Base-by-base conservation (phyloP, 768 basidiomycete species). In the Trametes coccinea region DNA sequence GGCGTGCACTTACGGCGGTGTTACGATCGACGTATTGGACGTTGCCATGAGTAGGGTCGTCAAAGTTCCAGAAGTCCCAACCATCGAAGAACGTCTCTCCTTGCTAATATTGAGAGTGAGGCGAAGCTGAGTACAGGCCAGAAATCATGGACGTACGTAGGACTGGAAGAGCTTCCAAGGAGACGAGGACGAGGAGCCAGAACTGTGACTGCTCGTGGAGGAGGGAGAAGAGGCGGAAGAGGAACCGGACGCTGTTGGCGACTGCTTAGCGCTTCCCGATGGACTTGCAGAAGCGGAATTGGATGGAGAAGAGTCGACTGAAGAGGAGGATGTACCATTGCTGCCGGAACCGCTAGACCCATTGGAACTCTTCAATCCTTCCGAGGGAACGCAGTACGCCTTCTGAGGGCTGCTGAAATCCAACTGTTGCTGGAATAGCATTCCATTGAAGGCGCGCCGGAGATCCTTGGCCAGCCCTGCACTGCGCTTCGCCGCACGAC, bases 31-130 rank as follows among this genome's bases (percentile, higher is more conserved):
- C 77, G 72, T 86, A 95, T 64, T 86, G 75, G 39, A 93, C 90
- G 31, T 54, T 66, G 76, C 90, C 91, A 64, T 87, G 74, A 0
- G 94, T 97, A 2, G 94, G 94, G 77, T 96, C 94, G 13, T 77
- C 67, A 31, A 62, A 73, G 4, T 79, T 83, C 69, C 78, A 87
- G 76, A 95, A 96, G 67, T 83, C 71, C 89, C 89, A 95, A 50
- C 86, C 88, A 69, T 91, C 77, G 63, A 95, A 96, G 78, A 97
- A 97, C 44, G 78, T 80, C 48, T 77, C 77, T 22, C 92, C 93
- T 53, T 80, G 73, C 86, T 87, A 68, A 39, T 54, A 43, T 2
- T 4, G 14, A 37, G n/a, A 7, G 52, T 29, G 30, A 58, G 39
- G 53, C 10, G 27, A n/a, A 2, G 8, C 6, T 9, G 27, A 13